Conservation (phyloP, 352 stramenopile species). For the Elongisporangium anandrum region DNA sequence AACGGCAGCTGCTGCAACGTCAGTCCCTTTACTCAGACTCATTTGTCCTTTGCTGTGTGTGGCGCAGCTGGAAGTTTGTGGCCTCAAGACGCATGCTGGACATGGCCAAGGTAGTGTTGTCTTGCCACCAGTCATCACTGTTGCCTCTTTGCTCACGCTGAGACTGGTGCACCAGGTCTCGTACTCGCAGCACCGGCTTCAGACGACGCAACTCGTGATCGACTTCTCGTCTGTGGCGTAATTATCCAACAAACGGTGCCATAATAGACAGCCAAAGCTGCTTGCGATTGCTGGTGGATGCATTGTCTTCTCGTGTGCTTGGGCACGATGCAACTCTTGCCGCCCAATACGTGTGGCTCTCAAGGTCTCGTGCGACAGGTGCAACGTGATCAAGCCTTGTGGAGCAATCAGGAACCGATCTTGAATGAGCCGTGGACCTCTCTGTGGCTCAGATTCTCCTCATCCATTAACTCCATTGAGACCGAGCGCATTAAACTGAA, state of each 20-base stretch:
- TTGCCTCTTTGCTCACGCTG: not conserved
- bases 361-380: not conserved
- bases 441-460: no score
- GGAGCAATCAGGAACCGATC: no score
- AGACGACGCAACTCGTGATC: conserved; percentile 56
- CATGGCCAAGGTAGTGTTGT: conserved; percentile 54
- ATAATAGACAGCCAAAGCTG: no score
- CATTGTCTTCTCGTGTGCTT: no score
- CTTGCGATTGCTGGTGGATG: no score
- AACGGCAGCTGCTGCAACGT: not conserved
- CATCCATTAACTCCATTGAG: no score
- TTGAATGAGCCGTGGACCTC: no score
- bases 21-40: not conserved
- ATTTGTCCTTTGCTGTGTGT: not conserved
- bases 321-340: no score
- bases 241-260: not conserved
- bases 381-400: not conserved
- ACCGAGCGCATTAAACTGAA: no score
- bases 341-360: not conserved
- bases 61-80: conserved; percentile 84
- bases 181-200: conserved; percentile 57
- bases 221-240: conserved; percentile 53
- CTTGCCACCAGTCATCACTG: no score
- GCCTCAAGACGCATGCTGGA: conserved; percentile 86
- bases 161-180: conserved; percentile 16